These are phyloP conservation scores for Glebionis coronaria DNA, from an alignment of 129 eudicot species.

Conservation along the genomic window DNA sequence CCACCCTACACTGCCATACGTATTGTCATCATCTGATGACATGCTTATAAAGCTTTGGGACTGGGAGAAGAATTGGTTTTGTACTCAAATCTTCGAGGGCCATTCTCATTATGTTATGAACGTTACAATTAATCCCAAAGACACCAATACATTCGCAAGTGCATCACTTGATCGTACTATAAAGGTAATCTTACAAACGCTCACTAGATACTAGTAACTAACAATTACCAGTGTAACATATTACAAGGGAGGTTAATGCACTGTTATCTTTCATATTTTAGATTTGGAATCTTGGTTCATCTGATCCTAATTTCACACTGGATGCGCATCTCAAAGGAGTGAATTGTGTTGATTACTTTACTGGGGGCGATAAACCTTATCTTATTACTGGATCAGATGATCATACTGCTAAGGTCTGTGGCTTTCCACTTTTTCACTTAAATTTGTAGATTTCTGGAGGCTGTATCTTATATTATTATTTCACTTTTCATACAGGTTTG, in stretches of 20 bases:
- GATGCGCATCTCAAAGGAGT: slow-evolving; percentile 79
- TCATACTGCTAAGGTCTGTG: slow-evolving; percentile 74
- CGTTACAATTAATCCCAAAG: slow-evolving; percentile 73
- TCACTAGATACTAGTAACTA: neutral
- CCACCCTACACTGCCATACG: slow-evolving; percentile 79
- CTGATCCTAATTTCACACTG: slow-evolving; percentile 61
- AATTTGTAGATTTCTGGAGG: slow-evolving; percentile 13
- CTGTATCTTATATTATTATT: neutral
- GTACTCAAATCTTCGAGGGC: slow-evolving; percentile 85
- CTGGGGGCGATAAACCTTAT: slow-evolving; percentile 65
- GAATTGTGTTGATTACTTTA: slow-evolving; percentile 72
- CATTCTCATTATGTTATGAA: slow-evolving; percentile 87
- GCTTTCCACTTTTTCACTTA: slow-evolving; percentile 8
- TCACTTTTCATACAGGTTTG: slow-evolving; percentile 52
- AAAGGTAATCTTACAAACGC: slow-evolving; percentile 39
- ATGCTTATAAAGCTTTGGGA: slow-evolving; percentile 90
- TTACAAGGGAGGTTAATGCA: slow-evolving; percentile 7
- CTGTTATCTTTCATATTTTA: slow-evolving; percentile 22
- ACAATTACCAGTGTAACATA: neutral
- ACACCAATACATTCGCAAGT: slow-evolving; percentile 74
- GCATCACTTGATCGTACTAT: slow-evolving; percentile 82
- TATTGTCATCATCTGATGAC: slow-evolving; percentile 79
- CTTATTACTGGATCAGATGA: slow-evolving; percentile 82
- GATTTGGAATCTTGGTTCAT: slow-evolving; percentile 81
- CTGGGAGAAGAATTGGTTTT: slow-evolving; percentile 79